Conservation (phyloP, 225 moss, liverwort and hornwort species). For the Polytrichum formosum region DNA sequence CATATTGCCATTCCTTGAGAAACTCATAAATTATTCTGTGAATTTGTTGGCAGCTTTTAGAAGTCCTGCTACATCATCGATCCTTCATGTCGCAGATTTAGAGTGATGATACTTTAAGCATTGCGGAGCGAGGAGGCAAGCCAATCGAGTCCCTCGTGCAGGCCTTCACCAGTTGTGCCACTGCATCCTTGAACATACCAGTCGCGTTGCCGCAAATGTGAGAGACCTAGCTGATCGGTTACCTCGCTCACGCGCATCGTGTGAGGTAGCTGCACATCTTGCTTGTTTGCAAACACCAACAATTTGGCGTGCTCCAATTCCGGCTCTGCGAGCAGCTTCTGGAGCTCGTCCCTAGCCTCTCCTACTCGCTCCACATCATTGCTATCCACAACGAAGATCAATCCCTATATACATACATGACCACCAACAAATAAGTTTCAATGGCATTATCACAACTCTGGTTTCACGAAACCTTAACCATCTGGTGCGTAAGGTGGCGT, state of each 20-base stretch:
- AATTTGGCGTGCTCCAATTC: conserved; percentile 27
- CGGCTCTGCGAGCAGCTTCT: conserved; percentile 23
- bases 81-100: too few species aligned
- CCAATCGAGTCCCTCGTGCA: conserved; percentile 54
- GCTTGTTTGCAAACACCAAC: conserved; percentile 66
- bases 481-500: too few species aligned
- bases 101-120: background rate
- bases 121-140: conserved; percentile 25
- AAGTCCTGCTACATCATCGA: too few species aligned
- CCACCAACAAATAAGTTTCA: too few species aligned
- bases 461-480: too few species aligned
- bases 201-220: conserved; percentile 20
- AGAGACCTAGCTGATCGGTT: conserved; percentile 35
- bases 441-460: too few species aligned
- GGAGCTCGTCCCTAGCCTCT: conserved; percentile 50
- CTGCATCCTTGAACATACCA: conserved; percentile 55
- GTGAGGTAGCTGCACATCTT: conserved; percentile 28
- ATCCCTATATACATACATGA: conserved; percentile 6
- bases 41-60: too few species aligned
- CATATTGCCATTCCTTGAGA: too few species aligned
- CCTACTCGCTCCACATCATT: conserved; percentile 29
- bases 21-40: too few species aligned
- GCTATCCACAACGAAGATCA: conserved; percentile 52
- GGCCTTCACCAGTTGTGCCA: conserved; percentile 41
- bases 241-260: conserved; percentile 42